Conservation (phyloP, 495 filamentous ascomycete genomes). For the Lepraria neglecta region DNA sequence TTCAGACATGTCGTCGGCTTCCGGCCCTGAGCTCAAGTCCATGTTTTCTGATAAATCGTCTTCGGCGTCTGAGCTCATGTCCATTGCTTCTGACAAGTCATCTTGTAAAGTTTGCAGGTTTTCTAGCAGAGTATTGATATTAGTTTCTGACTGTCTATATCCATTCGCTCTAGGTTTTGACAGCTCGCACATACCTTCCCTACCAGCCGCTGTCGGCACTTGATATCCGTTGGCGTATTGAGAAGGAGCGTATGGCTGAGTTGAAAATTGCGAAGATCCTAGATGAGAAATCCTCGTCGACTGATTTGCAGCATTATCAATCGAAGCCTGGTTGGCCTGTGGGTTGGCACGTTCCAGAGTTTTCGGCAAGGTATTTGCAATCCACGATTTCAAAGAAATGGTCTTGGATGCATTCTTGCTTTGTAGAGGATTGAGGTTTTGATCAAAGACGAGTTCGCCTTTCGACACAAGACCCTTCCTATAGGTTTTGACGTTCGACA, state of each 20-base stretch:
- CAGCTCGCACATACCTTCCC: slow-evolving; percentile 7
- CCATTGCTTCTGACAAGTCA: slow-evolving; percentile 18
- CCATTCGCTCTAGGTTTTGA: neutral
- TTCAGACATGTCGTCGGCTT: slow-evolving; percentile 13
- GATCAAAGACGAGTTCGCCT: slow-evolving; percentile 19
- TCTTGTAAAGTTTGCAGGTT: slow-evolving; percentile 9
- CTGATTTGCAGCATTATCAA: slow-evolving; percentile 7
- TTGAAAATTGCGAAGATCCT: neutral
- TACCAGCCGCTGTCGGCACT: slow-evolving; percentile 4
- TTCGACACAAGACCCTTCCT: slow-evolving; percentile 18
- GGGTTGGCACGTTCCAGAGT: slow-evolving; percentile 1
- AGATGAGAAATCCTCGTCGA: slow-evolving; percentile 7
- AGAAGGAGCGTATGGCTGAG: slow-evolving; percentile 11
- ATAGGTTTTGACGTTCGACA: slow-evolving; percentile 18
- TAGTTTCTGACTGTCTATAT: neutral
- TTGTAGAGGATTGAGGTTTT: slow-evolving; percentile 17
- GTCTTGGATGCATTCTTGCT: slow-evolving; percentile 16
- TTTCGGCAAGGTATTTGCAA: slow-evolving; percentile 15
- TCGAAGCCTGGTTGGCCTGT: slow-evolving; percentile 4
- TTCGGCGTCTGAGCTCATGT: slow-evolving; percentile 16
- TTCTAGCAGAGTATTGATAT: neutral
- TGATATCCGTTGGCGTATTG: slow-evolving; percentile 10
- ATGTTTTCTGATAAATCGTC: slow-evolving; percentile 24
- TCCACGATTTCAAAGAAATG: slow-evolving; percentile 16
- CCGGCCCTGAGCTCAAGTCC: slow-evolving; percentile 25